Evolutionary conservation across 345 rosid genomes (phyloP).

Genomic region (Eucalyptus brandiana): DNA sequence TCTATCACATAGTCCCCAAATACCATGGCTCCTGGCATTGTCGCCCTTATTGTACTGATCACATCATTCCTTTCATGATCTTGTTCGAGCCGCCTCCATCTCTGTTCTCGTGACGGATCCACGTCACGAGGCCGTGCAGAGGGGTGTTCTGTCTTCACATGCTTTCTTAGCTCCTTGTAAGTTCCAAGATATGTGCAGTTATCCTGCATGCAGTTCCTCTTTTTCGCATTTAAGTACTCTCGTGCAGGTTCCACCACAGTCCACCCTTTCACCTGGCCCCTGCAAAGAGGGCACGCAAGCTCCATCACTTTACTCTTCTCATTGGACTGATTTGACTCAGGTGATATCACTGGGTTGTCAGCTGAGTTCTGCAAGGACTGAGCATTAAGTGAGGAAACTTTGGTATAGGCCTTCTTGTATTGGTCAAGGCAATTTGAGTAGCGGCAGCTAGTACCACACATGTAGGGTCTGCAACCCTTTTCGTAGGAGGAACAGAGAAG

Average conservation of each 20-base stretch:
- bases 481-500: conserved; percentile 95
- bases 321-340: conserved; percentile 14
- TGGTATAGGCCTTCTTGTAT: conserved; percentile 78
- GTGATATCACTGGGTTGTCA: conserved; percentile 8
- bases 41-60: conserved; percentile 70
- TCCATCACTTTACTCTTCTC: conserved; percentile 47
- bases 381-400: conserved; percentile 22
- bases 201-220: conserved; percentile 94
- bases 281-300: conserved; percentile 88
- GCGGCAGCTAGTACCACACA: conserved; percentile 97
- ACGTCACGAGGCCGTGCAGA: conserved; percentile 67
- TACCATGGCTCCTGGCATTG: conserved; percentile 86
- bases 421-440: conserved; percentile 94
- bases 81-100: conserved; percentile 70
- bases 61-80: conserved; percentile 69
- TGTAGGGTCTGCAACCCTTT: conserved; percentile 95
- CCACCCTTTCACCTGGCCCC: conserved; percentile 98
- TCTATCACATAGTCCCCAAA: conserved; percentile 80
- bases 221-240: conserved; percentile 56
- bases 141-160: conserved; percentile 76
- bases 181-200: conserved; percentile 61
- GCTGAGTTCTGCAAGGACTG: conserved; percentile 1
- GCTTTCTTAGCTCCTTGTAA: conserved; percentile 88
- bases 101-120: conserved; percentile 76
- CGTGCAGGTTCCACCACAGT: conserved; percentile 90